Evolutionary conservation across 768 basidiomycete species (phyloP), one percentile per base, ranked within the genome.

Genomic region (Coprinopsis marcescibilis): DNA sequence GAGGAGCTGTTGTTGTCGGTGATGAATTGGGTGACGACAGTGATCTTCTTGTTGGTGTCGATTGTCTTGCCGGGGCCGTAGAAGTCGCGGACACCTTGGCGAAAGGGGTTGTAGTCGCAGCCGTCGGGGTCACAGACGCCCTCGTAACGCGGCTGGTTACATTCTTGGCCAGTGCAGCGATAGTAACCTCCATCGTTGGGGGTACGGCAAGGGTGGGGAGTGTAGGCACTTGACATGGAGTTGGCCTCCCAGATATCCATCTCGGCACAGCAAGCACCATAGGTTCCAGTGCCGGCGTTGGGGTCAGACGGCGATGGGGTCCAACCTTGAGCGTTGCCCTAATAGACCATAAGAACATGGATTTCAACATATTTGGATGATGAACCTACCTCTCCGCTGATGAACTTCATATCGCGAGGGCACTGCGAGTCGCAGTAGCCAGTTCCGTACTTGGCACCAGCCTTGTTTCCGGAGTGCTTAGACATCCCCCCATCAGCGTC

Each of bases 191-290:
- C 55, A 29, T 51, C 55, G 19, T 49, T 47, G 26, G 54, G 49
- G 50, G 62, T 58, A 20, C 62, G 60, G 64, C 77, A 79, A 25
- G 69, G 65, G 60, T 79, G 77, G 43, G 77, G 73, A 35, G 77
- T 78, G 61, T 61, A 71, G 15, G 76, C 77, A 17, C 71, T 62
- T n/a, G 77, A 64, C 51, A 68, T 63, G 53, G 63, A 65, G 67
- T 78, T 78, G 55, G 76, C 75, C 54, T 78, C 76, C 77, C 77
- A 79, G 57, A 79, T 66, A 58, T 79, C 77, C 76, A 79, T 78
- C 63, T 78, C 77, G 49, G 60, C 67, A 59, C 77, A 79, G 69
- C 77, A 79, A 17, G 75, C 62, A 51, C 77, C 77, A 53, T 57
- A 66, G 15, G 57, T 17, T 24, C 77, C 77, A 6, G 59, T 62